Base-by-base conservation (phyloP, 2,329 filamentous ascomycete genomes). In the Fusarium caatingaense region DNA sequence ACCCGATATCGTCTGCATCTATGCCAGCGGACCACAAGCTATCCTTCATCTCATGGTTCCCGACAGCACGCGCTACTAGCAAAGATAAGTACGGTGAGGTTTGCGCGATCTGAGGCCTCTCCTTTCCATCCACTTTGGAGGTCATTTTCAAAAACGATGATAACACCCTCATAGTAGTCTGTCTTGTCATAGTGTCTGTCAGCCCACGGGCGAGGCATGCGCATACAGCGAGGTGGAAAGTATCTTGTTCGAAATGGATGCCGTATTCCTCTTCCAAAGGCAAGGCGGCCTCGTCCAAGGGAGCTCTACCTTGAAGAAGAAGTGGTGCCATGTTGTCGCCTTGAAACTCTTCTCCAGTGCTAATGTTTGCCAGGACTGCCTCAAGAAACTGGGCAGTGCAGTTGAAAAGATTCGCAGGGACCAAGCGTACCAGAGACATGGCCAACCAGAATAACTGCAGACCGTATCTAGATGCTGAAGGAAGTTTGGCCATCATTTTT, bases 381-480 rank as follows among this genome's bases (percentile, higher is more conserved):
- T 91, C 89, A 2, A 92, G 81, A 58, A 92, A 89, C 30, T 86
- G 83, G 2, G 89, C 89, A 6, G 89, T 86, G 74, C 87, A 90
- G 76, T 90, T 91, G 79, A 91, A 92, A 2, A 92, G 82, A 41
- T 79, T 81, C 8, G 86, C 81, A 6, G 90, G 89, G 18, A 91
- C 88, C 5, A 92, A 84, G 10, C 90, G 85, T 25, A 92, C 82
- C 2, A 92, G 81, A 4, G 89, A 91, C 69, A 92, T 87, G 12
- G 89, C 89, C 34, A 92, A 81, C 90, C 90, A 92, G 76, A 92
- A 92, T 8, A 92, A 81, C 72, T 92, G 90, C 34, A 91, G 79
- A 1, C 89, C 88, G 73, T 92, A 92, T 32, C 90, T 86, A 28
- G 90, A 92, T 12, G 89, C 85, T 5, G 88, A 86, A 8, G 88